Conservation (phyloP, 78 protist genomes). For the Creolimax fragrantissima region DNA sequence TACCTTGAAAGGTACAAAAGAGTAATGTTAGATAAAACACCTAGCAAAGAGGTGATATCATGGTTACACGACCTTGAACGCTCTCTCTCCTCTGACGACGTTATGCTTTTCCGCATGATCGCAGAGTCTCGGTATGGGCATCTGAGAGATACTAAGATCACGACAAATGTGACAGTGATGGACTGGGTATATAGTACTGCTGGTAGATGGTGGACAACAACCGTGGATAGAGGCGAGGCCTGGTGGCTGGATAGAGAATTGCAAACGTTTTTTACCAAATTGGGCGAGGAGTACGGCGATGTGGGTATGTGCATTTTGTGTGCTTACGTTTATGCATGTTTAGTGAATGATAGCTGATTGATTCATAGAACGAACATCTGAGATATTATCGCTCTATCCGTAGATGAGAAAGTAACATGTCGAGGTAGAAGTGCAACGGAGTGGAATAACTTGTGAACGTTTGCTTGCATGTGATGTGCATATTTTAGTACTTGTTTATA, state of each 20-base stretch:
- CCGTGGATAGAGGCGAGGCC: neutral
- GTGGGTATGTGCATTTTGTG: neutral
- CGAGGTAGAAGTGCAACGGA: too few relatives aligned
- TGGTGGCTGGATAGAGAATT: neutral
- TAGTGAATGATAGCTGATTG: too few relatives aligned
- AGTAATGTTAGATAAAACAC: neutral
- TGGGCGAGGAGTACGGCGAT: neutral
- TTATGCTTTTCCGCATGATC: neutral
- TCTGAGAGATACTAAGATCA: neutral
- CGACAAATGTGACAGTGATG: neutral
- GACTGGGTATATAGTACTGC: neutral
- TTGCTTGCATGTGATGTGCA: too few relatives aligned
- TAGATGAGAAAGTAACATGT: too few relatives aligned
- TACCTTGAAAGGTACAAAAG: neutral
- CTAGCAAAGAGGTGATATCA: neutral
- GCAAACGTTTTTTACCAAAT: neutral
- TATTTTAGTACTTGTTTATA: too few relatives aligned
- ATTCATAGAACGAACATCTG: too few relatives aligned
- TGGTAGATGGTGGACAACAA: neutral
- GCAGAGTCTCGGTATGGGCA: neutral
- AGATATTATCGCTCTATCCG: too few relatives aligned
- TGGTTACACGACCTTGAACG: neutral
- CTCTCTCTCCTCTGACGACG: neutral
- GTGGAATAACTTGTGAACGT: too few relatives aligned
- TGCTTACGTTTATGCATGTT: too few relatives aligned